Base-by-base conservation (phyloP, 495 filamentous ascomycete species). In the Talaromyces nanjingensis region DNA sequence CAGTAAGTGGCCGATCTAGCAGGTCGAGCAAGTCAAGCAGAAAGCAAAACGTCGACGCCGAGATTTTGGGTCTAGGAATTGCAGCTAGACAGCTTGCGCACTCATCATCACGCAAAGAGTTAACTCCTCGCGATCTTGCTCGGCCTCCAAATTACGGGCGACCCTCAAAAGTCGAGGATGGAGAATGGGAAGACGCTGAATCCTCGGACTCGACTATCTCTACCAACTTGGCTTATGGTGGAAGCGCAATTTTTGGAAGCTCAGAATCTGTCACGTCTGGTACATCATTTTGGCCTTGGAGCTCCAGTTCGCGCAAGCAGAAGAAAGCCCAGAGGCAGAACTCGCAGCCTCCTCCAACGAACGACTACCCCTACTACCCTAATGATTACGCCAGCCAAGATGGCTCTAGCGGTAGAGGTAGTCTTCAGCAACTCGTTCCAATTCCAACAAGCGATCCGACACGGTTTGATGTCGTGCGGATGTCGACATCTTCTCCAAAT, bases 141-240 rank as follows among this genome's bases (percentile, higher is more conserved):
- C 60, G 60, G n/a, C 60, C 60, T 47, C 66, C 70, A 7, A 69
- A 72, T 42, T 70, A 72, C 55, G 64, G 70, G 16, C 73, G 72
- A 5, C 75, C 76, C 27, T 73, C 67, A 29, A 70, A 33, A 47
- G 52, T 64, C 3, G 75, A 79, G 14, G 82, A 84, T 31, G 84
- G 84, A n/a, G 81, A 74, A n/a, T 88, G 86, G 87, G 81, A 87
- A 57, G 83, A 85, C 68, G 79, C 83, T 8, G 76, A 77, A 25
- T 83, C 84, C 1, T 81, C 81, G 31, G 80, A 79, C 31, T 81
- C 83, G 12, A 77, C 78, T 5, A 81, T 79, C 69, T 86, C 84
- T 25, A 81, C 70, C 7, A 62, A 62, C 27, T 77, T 89, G 53
- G 85, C 85, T 3, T 89, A 81, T 69, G 77, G 86, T 70, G 69